These are phyloP conservation scores for Penicillium parvum DNA, from an alignment of 495 filamentous ascomycete species.

Conservation along the genomic window DNA sequence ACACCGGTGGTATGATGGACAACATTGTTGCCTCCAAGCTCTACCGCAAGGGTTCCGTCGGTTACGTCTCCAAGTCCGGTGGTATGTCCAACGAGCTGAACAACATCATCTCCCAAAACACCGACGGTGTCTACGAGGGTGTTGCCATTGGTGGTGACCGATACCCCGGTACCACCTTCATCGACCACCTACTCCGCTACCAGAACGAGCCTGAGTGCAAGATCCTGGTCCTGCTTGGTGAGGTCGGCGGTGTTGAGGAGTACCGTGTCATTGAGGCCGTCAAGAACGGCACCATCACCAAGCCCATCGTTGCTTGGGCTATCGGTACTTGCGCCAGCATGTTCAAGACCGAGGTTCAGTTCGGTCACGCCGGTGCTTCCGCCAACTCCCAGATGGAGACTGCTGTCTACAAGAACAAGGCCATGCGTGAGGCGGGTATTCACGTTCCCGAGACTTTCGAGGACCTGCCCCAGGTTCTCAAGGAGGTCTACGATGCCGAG, in stretches of 20 bases:
- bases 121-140: conserved; percentile 98
- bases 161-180: conserved; percentile 98
- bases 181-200: conserved; percentile 94
- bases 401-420: conserved; percentile 90
- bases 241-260: conserved; percentile 99
- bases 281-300: conserved; percentile 88
- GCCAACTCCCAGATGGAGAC: conserved; percentile 99
- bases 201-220: conserved; percentile 95
- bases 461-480: conserved; percentile 76
- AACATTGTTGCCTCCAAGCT: conserved; percentile 99
- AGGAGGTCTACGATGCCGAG: conserved; percentile 76
- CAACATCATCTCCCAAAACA: conserved; percentile 95
- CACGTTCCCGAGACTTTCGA: conserved; percentile 95
- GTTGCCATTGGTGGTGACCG: conserved; percentile 98
- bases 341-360: conserved; percentile 99
- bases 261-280: conserved; percentile 99
- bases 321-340: conserved; percentile 98
- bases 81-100: conserved; percentile 99
- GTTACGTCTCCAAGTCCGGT: conserved; percentile 99
- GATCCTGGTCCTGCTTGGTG: conserved; percentile 90
- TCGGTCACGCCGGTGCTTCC: conserved; percentile 96
- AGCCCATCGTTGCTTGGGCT: conserved; percentile 98
- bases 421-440: conserved; percentile 92
- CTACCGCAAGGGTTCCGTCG: conserved; percentile 97
- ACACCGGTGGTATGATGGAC: conserved; percentile 99